These are phyloP conservation scores for Sedum album DNA, from an alignment of 164 flowering plant genomes.

Conservation along the genomic window DNA sequence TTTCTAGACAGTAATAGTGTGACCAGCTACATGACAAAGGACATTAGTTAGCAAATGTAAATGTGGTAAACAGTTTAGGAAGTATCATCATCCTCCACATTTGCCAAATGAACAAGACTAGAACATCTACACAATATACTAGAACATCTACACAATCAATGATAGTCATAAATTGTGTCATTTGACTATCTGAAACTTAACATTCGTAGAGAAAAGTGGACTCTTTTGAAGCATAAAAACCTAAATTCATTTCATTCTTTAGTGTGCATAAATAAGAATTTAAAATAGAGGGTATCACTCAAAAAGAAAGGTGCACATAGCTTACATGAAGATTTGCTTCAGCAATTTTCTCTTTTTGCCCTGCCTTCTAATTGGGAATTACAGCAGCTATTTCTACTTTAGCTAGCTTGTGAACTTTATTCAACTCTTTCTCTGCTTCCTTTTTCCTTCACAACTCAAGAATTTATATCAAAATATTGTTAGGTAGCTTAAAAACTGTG, in stretches of 20 bases:
- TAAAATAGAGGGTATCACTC: background rate
- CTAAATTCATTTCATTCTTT: background rate
- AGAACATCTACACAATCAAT: too few relatives aligned
- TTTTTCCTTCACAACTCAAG: constrained; percentile 46
- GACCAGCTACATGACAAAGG: background rate
- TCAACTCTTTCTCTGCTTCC: constrained; percentile 54
- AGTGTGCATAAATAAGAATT: background rate
- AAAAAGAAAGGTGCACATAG: background rate
- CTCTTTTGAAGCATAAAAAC: background rate
- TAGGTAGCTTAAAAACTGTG: too few relatives aligned
- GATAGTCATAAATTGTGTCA: too few relatives aligned
- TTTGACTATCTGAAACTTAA: too few relatives aligned
- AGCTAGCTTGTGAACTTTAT: constrained; percentile 59
- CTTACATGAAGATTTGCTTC: too few relatives aligned
- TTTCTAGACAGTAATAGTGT: background rate
- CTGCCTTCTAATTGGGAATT: constrained; percentile 79
- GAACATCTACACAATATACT: background rate
- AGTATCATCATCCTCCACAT: background rate
- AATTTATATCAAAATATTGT: too few relatives aligned
- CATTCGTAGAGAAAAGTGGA: background rate
- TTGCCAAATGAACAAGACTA: background rate
- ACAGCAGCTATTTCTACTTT: constrained; percentile 80
- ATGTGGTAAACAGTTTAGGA: background rate
- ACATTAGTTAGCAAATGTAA: background rate
- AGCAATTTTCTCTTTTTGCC: constrained; percentile 82